Evolutionary conservation across 2,329 filamentous ascomycete species (phyloP).

Genomic region (Talaromyces sp.): DNA sequence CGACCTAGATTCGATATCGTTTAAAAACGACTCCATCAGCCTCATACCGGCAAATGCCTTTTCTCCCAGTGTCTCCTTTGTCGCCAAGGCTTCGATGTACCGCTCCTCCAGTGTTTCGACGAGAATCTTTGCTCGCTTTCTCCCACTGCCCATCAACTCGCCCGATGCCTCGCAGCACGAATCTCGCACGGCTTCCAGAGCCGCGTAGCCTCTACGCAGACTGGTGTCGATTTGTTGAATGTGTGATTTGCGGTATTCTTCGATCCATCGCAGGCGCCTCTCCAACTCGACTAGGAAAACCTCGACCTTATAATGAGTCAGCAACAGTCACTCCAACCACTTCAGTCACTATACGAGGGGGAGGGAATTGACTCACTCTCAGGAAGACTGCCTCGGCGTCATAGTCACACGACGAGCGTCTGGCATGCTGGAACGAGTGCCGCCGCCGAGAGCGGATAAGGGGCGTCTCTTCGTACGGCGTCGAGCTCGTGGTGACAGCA

Average conservation of each 20-base stretch:
- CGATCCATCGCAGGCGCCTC: slow-evolving; percentile 78
- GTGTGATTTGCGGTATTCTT: slow-evolving; percentile 78
- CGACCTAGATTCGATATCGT: slow-evolving; percentile 78
- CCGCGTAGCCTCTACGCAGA: slow-evolving; percentile 78
- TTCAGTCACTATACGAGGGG: neutral
- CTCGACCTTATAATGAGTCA: slow-evolving; percentile 35
- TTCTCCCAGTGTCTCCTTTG: slow-evolving; percentile 82
- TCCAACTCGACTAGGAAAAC: slow-evolving; percentile 71
- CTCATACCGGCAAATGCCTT: slow-evolving; percentile 86
- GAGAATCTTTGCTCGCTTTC: slow-evolving; percentile 77
- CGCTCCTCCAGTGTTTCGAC: slow-evolving; percentile 86
- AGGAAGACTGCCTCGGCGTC: slow-evolving; percentile 43
- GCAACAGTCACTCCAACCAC: neutral
- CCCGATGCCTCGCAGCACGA: slow-evolving; percentile 87
- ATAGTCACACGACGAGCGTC: slow-evolving; percentile 40
- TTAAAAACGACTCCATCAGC: slow-evolving; percentile 77
- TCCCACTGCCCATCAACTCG: slow-evolving; percentile 81
- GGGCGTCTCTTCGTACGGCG: slow-evolving; percentile 27
- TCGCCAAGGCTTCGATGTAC: slow-evolving; percentile 80
- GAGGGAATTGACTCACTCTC: slow-evolving; percentile 24
- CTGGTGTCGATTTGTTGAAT: slow-evolving; percentile 77
- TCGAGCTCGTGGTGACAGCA: slow-evolving; percentile 23
- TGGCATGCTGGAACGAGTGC: slow-evolving; percentile 42
- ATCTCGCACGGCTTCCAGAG: slow-evolving; percentile 78
- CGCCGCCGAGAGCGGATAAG: slow-evolving; percentile 37